Percentiles rank a stretch among this genome's conserved stretches.
These are phyloP conservation scores for Scenedesmus sp. DNA, from an alignment of 163 green algal species.

Conservation along the genomic window DNA sequence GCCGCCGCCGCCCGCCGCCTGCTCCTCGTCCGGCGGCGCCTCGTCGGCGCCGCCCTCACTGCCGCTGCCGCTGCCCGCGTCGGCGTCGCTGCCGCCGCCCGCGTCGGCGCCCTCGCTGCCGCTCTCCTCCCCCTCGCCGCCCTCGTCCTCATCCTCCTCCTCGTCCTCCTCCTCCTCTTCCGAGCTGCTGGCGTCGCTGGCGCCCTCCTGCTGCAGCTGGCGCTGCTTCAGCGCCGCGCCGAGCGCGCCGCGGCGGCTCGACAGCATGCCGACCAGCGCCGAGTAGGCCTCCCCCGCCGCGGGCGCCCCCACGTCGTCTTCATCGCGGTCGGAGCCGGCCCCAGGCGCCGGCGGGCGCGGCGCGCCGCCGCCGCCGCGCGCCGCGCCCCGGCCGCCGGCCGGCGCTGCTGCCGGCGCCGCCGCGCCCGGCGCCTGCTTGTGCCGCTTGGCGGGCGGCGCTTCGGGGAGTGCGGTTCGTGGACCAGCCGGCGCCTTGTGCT, in stretches of 20 bases:
- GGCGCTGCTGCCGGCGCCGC: constrained; percentile 9
- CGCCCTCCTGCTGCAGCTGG: constrained; percentile 5
- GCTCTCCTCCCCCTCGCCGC: constrained; percentile 11
- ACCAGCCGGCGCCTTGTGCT: too few species aligned
- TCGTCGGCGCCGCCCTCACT: too few species aligned
- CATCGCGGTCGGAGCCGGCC: background rate
- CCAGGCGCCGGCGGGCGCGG: too few species aligned
- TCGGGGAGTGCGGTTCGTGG: too few species aligned
- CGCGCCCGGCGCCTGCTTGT: constrained; percentile 1
- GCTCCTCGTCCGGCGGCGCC: too few species aligned
- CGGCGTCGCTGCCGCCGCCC: too few species aligned
- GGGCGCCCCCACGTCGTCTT: background rate
- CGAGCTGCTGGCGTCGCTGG: background rate
- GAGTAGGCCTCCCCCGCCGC: constrained; percentile 44
- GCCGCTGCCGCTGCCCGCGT: too few species aligned
- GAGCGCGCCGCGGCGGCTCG: background rate
- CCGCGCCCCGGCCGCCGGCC: background rate
- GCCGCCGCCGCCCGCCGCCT: too few species aligned
- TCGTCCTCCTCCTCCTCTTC: background rate
- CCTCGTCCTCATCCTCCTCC: constrained; percentile 2
- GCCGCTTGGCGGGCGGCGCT: constrained; percentile 21
- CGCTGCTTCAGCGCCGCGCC: constrained; percentile 45
- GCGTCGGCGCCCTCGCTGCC: background rate
- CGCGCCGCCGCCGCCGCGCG: background rate
- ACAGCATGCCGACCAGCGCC: constrained; percentile 50